phyloP scores from a whole-genome alignment of 1,284 basidiomycete species.

The Gomphus bonarii region DNA sequence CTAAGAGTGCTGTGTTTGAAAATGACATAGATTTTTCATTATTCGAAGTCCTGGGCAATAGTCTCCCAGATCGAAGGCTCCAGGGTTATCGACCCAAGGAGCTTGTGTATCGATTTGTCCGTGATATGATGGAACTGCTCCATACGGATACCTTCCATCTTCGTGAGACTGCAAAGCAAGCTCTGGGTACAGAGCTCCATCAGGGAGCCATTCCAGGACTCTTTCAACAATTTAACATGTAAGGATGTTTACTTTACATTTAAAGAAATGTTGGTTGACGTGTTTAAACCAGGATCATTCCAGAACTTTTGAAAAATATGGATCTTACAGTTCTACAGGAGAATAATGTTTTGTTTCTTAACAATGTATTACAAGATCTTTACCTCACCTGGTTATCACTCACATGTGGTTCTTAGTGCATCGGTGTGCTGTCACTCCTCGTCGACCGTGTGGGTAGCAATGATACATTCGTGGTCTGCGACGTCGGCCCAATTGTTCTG shows the following conservation, averaged over 20 bases:
- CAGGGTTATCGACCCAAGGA: neutral
- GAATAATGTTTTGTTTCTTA: neutral
- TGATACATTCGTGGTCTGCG: neutral
- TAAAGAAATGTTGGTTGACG: neutral
- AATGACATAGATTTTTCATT: constrained; percentile 14
- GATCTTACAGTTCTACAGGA: neutral
- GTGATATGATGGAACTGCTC: constrained; percentile 61
- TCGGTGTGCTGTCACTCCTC: neutral
- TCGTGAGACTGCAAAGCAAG: constrained; percentile 70
- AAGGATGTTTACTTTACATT: constrained; percentile 19
- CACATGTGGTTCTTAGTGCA: neutral
- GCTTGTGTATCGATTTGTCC: constrained; percentile 44
- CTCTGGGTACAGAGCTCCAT: constrained; percentile 70
- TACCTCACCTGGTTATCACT: neutral
- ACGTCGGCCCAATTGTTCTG: neutral
- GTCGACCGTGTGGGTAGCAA: neutral
- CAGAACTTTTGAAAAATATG: neutral
- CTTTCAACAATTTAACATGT: constrained; percentile 67
- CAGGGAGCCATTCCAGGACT: constrained; percentile 56
- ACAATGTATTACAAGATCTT: neutral
- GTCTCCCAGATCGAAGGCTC: neutral
- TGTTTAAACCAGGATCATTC: neutral
- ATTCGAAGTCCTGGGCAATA: constrained; percentile 38
- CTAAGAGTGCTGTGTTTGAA: constrained; percentile 18
- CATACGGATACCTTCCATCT: constrained; percentile 52